Base-by-base conservation (phyloP, 805 yeast genomes). In the Wickerhamomyces bisporus region DNA sequence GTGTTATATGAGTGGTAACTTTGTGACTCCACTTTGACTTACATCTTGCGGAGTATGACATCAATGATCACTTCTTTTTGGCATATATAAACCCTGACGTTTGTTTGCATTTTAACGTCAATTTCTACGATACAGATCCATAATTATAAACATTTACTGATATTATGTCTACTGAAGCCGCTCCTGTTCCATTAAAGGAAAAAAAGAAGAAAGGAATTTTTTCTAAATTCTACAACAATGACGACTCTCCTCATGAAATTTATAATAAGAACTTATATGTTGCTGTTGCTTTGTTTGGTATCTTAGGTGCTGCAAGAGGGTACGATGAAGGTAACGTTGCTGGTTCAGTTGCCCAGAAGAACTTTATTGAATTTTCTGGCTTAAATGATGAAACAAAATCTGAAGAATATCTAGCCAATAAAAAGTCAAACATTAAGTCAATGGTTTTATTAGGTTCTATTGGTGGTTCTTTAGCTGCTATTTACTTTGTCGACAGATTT, bases 401-500 rank as follows among this genome's bases (percentile, higher is more conserved):
- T 5, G 57, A 45, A 5, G 26, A 51, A 6, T 52, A 64, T 12
- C 30, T 68, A 14, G 79, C 79, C 6, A 60, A 70, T 44, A 53
- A 71, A 44, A 66, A 66, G 44, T 71, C 79, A 6, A 76, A 73
- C 50, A 75, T 76, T 48, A 65, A 75, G 4, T 61, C 79, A 7
- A 77, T 77, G 81, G 81, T 75, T 8, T 78, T 72, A 47, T 52
- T 76, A 23, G 79, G 79, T 3, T 68, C 75, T 15, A 65, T 75
- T 28, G 78, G 72, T 29, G 82, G 82, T 15, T 61, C 77, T 15
- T 38, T 75, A 12, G 35, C 75, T 15, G 73, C 79, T 1, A 65
- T 69, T 50, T 66, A 61, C 40, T 50, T 72, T 2, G 71, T 68
- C 26, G 81, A 77, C 48, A 60, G 59, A 32, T 48, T 76, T 27